Base-by-base conservation (phyloP, 1,139 yeast species). In the Taphrina communis region DNA sequence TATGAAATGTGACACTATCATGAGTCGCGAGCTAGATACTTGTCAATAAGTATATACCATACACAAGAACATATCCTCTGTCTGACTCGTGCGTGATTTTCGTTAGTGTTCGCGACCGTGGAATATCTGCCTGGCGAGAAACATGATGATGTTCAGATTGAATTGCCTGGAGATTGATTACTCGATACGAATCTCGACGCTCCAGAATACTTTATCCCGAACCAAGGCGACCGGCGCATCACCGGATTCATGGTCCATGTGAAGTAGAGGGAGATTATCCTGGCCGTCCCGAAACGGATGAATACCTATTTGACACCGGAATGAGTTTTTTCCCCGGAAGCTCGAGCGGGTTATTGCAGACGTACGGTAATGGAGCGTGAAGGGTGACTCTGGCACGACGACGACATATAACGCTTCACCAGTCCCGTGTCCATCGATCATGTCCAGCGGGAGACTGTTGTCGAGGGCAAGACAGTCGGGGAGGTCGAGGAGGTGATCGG, bases 281-380 rank as follows among this genome's bases (percentile, higher is more conserved):
- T 1, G 31, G 31, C 31, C 31, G 31, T 25, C 31, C 31, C 31
- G 31, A 25, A 25, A 44, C 8, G 48, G n/a, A 44, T 44, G 19
- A 12, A 44, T 14, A 14, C 48, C 48, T 44, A 1, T 12, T 44
- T 7, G n/a, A 44, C 42, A 39, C 14, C n/a, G 19, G n/a, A 44
- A 17, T 44, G 25, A 25, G 25, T 25, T 4, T 25, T 25, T 25
- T n/a, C n/a, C n/a, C n/a, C n/a, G 25, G 25, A 25, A 25, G 1
- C 25, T 25, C 25, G 25, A 25, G 25, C 1, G 25, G 25, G 25
- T 25, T 25, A 25, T 4, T 1, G 25, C 1, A 25, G 31, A 25
- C 53, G 31, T 50, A 50, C 53, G 53, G n/a, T 21, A 50, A n/a
- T 50, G 53, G 12, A 50, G n/a, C 1, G 53, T 17, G n/a, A 50